phyloP scores from a whole-genome alignment of 768 basidiomycete species.

The Hydnomerulius pinastri region DNA sequence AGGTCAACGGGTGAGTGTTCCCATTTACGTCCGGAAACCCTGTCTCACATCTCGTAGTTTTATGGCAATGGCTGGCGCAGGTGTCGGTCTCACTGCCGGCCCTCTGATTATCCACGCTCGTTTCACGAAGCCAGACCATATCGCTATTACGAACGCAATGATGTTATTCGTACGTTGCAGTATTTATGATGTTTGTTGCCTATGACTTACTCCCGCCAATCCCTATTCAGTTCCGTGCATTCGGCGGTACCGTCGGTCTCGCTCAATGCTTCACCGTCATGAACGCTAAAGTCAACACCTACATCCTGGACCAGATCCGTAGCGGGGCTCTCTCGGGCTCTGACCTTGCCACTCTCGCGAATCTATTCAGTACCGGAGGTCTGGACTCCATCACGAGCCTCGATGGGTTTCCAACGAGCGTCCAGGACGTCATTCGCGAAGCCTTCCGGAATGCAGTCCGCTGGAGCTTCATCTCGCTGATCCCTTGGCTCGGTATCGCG shows the following conservation, averaged over 20 bases:
- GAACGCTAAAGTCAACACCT: slow-evolving; percentile 40
- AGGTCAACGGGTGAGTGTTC: slow-evolving; percentile 37
- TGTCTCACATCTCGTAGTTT: slow-evolving; percentile 29
- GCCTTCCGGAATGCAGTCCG: slow-evolving; percentile 44
- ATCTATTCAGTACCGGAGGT: slow-evolving; percentile 24
- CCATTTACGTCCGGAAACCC: not conserved
- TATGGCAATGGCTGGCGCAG: slow-evolving; percentile 46
- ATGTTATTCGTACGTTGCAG: slow-evolving; percentile 43
- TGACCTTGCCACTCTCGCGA: slow-evolving; percentile 29
- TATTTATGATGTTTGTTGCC: not conserved
- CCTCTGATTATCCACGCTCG: slow-evolving; percentile 46
- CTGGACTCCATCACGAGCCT: slow-evolving; percentile 40
- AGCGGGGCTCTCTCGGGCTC: slow-evolving; percentile 31
- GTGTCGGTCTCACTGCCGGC: slow-evolving; percentile 42
- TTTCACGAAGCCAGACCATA: slow-evolving; percentile 42
- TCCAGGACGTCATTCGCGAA: slow-evolving; percentile 37
- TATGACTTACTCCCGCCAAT: not conserved
- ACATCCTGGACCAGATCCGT: slow-evolving; percentile 28
- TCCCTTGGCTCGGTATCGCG: slow-evolving; percentile 48
- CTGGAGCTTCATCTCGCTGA: slow-evolving; percentile 47
- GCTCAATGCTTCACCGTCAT: slow-evolving; percentile 55
- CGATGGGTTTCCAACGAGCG: slow-evolving; percentile 33
- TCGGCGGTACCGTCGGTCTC: slow-evolving; percentile 56
- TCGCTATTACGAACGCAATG: slow-evolving; percentile 46
- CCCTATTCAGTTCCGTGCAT: slow-evolving; percentile 39